Conservation (phyloP, 495 filamentous ascomycete species). For the Rhypophila decipiens region DNA sequence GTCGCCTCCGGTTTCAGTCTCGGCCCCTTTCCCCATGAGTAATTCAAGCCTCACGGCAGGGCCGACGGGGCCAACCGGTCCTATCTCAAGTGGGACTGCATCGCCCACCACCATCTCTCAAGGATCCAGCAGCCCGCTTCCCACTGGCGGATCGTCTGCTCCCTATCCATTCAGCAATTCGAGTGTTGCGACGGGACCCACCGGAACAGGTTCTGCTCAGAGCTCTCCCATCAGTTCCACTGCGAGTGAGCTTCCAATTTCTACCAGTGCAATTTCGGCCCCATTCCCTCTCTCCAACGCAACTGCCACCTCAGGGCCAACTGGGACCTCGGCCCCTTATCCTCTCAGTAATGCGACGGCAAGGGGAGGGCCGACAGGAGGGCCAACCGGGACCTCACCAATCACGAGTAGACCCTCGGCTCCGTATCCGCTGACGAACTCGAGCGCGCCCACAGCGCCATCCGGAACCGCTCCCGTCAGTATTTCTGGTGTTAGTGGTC, state of each 20-base stretch:
- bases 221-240: too few relatives aligned
- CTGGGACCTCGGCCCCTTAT: constrained; percentile 3
- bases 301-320: background rate
- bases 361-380: background rate
- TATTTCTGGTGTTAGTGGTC: background rate
- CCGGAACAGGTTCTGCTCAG: too few relatives aligned
- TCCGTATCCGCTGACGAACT: constrained; percentile 7
- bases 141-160: too few relatives aligned
- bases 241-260: too few relatives aligned
- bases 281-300: background rate
- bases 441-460: background rate
- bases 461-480: background rate
- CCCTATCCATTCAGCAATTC: too few relatives aligned
- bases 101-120: background rate
- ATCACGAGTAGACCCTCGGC: background rate
- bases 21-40: background rate
- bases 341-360: constrained; percentile 3
- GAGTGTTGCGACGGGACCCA: too few relatives aligned
- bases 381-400: background rate
- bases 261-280: background rate
- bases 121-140: background rate
- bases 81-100: background rate
- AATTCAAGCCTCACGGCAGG: background rate
- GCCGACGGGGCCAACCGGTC: too few relatives aligned
- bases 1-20: background rate